Conservation (phyloP, 257 asterid species). For the Lycium barbarum region DNA sequence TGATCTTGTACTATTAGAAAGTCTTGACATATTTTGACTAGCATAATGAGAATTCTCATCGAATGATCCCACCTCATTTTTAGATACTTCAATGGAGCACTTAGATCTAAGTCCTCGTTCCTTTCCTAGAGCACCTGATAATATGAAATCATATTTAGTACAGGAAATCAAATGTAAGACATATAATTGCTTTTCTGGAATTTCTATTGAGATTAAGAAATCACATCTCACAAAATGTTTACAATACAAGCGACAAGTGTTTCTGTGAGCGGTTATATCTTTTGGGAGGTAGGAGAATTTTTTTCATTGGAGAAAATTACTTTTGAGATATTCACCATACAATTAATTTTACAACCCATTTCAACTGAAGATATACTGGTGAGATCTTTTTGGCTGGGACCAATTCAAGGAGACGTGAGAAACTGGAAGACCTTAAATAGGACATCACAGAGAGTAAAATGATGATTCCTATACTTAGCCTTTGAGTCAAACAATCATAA, state of each 20-base stretch:
- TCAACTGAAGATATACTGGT: neutral
- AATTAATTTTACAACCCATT: neutral
- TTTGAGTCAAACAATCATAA: neutral
- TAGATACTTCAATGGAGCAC: no score
- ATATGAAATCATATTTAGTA: no score
- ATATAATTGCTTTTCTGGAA: neutral
- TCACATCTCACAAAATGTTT: neutral
- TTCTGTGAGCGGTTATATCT: neutral
- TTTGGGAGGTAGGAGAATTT: neutral
- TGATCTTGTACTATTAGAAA: no score
- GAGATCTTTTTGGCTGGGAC: conserved; percentile 1
- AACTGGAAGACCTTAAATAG: conserved; percentile 9
- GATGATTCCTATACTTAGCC: neutral
- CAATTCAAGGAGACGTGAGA: neutral
- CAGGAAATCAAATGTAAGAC: neutral
- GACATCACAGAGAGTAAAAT: neutral
- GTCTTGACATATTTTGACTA: no score
- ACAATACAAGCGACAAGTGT: neutral
- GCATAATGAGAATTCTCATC: no score
- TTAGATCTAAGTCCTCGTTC: no score
- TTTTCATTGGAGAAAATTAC: neutral
- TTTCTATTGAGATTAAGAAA: neutral
- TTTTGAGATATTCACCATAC: neutral
- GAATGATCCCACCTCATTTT: no score
- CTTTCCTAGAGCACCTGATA: no score